Conservation (phyloP, 177 flowering plant genomes). For the Vitis hybrid region DNA sequence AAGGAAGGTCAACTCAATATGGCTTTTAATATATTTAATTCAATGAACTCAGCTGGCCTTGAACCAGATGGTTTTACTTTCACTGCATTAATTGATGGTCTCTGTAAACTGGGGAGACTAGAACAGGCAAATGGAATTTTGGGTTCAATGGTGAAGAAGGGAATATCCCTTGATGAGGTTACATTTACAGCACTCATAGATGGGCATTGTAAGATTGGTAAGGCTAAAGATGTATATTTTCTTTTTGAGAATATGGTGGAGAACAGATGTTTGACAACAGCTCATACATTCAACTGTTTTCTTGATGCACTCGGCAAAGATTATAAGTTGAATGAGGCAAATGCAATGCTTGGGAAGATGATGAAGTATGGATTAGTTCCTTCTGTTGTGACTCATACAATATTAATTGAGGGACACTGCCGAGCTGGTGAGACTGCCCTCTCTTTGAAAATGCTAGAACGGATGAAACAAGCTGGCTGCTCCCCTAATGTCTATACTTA, state of each 20-base stretch:
- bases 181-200: slow-evolving; percentile 29
- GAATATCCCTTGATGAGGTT: slow-evolving; percentile 34
- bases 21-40: slow-evolving; percentile 26
- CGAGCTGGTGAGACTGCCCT: slow-evolving; percentile 16
- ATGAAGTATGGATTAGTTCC: slow-evolving; percentile 32
- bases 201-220: slow-evolving; percentile 30
- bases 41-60: slow-evolving; percentile 20
- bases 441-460: slow-evolving; percentile 18
- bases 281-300: slow-evolving; percentile 24
- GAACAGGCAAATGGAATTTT: slow-evolving; percentile 25
- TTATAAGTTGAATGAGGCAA: slow-evolving; percentile 19
- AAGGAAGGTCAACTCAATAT: slow-evolving; percentile 26
- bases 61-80: slow-evolving; percentile 27
- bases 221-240: slow-evolving; percentile 19
- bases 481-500: slow-evolving; percentile 34
- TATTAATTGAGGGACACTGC: slow-evolving; percentile 25
- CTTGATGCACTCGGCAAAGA: slow-evolving; percentile 32
- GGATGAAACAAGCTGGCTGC: slow-evolving; percentile 30
- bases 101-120: slow-evolving; percentile 27
- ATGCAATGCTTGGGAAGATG: slow-evolving; percentile 35
- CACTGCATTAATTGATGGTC: slow-evolving; percentile 25
- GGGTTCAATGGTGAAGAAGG: slow-evolving; percentile 25
- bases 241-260: slow-evolving; percentile 25
- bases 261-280: slow-evolving; percentile 7
- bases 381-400: slow-evolving; percentile 35